Conservation (phyloP, 768 basidiomycete genomes). For the Auricularia auricula-judae region DNA sequence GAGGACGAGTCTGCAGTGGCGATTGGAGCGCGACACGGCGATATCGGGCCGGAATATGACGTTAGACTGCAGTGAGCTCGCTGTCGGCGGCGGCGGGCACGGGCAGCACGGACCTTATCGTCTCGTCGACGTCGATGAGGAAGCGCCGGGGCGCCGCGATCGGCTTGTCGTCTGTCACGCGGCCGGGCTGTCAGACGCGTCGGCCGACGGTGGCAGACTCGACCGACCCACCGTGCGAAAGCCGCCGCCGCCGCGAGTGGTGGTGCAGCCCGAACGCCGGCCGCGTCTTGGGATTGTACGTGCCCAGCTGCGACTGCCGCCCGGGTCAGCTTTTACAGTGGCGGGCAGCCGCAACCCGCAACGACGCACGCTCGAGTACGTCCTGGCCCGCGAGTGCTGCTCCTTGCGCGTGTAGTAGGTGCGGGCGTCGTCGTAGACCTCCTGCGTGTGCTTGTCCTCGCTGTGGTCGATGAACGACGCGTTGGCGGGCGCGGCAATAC, state of each 20-base stretch:
- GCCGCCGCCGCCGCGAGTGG: slow-evolving; percentile 59
- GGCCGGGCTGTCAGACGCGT: slow-evolving; percentile 10
- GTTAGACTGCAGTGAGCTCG: neutral
- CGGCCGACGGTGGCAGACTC: neutral
- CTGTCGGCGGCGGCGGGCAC: neutral
- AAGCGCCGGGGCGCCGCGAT: slow-evolving; percentile 74
- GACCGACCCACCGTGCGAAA: slow-evolving; percentile 59
- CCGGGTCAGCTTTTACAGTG: slow-evolving; percentile 2
- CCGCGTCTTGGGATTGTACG: slow-evolving; percentile 56
- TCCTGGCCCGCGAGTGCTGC: slow-evolving; percentile 69
- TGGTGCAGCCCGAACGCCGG: slow-evolving; percentile 71
- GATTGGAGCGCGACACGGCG: neutral
- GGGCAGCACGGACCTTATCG: slow-evolving; percentile 44
- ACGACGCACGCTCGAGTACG: slow-evolving; percentile 70
- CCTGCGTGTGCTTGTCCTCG: slow-evolving; percentile 18
- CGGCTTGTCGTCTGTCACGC: slow-evolving; percentile 54
- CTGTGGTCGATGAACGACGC: slow-evolving; percentile 32
- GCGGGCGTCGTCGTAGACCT: slow-evolving; percentile 56
- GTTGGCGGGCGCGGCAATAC: neutral
- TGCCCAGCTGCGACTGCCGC: slow-evolving; percentile 55
- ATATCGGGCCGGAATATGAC: neutral
- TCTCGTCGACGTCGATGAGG: slow-evolving; percentile 96
- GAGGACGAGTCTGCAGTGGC: slow-evolving; percentile 46
- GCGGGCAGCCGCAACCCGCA: slow-evolving; percentile 4
- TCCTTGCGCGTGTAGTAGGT: slow-evolving; percentile 79